These are phyloP conservation scores for Mycena haematopus DNA, from an alignment of 768 basidiomycete genomes.

Conservation along the genomic window DNA sequence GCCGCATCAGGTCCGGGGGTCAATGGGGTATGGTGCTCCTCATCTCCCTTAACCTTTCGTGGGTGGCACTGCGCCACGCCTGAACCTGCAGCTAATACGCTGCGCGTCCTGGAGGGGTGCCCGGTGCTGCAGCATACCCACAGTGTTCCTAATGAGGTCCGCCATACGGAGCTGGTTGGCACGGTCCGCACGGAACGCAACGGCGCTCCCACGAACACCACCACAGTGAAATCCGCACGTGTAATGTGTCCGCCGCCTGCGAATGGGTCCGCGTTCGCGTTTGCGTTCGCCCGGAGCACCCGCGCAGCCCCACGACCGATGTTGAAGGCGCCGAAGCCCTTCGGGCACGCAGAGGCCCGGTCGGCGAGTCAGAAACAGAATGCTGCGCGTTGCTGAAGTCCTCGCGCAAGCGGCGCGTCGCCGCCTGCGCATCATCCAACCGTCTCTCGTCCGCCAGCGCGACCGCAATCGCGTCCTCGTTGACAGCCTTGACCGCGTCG, in stretches of 20 bases:
- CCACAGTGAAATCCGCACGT: constrained; percentile 1
- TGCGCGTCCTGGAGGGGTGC: background rate
- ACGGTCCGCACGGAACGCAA: no score
- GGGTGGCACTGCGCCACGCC: no score
- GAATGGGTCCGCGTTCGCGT: constrained; percentile 3
- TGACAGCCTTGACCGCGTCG: constrained; percentile 16
- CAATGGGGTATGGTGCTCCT: no score
- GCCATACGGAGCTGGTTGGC: constrained; percentile 15
- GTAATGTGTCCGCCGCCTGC: background rate
- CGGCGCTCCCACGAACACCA: background rate
- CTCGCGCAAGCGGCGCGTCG: constrained; percentile 4
- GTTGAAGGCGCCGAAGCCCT: constrained; percentile 3
- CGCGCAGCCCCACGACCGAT: constrained; percentile 4
- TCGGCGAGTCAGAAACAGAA: background rate
- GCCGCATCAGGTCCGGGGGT: no score
- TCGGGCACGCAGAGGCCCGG: constrained; percentile 16
- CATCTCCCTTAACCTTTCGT: no score
- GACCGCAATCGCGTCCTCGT: constrained; percentile 12
- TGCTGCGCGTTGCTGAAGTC: constrained; percentile 4
- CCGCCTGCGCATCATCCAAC: background rate
- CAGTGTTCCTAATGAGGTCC: constrained; percentile 5
- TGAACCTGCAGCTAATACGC: constrained; percentile 9
- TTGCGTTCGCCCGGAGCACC: background rate
- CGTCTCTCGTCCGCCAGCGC: constrained; percentile 5
- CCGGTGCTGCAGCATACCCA: constrained; percentile 2